Base-by-base conservation (phyloP, 2,329 filamentous ascomycete genomes). In the Xylaria arbuscula region DNA sequence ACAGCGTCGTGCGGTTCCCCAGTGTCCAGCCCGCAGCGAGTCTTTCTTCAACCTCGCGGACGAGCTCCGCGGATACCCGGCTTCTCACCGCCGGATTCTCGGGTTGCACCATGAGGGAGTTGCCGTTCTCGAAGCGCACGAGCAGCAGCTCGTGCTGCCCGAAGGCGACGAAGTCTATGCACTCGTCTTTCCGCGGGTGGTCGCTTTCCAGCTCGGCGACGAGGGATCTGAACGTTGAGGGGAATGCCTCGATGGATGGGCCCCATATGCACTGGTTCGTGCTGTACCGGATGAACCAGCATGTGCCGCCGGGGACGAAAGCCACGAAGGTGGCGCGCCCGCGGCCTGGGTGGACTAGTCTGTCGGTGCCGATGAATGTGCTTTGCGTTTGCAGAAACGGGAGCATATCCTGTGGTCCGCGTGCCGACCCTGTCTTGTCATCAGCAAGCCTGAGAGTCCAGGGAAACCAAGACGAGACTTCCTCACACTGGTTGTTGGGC, bases 281-380 rank as follows among this genome's bases (percentile, higher is more conserved):
- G 36, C 10, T 64, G 34, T 68, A 68, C 4, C 66, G 66, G 45
- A 68, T 68, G 42, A 68, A 68, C 66, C 66, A 68, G 51, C 55
- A 38, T 32, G 13, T 57, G 13, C 66, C 66, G n/a, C 28, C 62
- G 1, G 66, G 66, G 13, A 24, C 62, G 55, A 68, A 68, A n/a
- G 60, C 55, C n/a, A 64, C 65, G 7, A 59, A 67, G 22, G 28
- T 61, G 24, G 28, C 50, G 42, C 56, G 61, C 28, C 66, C 66
- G n/a, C 53, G 66, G 32, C 66, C 66, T 42, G 24, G 15, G 1
- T n/a, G 62, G 5, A 7, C 6, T 10, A 61, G 34, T 9, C 66
- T 56, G 55, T 68, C 45, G 15, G 62, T 5, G 19, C 66, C 56
- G 3, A 51, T 1, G 1, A 2, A 10, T 2, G 1, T 38, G 36